Evolutionary conservation across 257 asterid genomes (phyloP), one percentile per base, ranked within the genome.

Genomic region (Linderniella brevidens): DNA sequence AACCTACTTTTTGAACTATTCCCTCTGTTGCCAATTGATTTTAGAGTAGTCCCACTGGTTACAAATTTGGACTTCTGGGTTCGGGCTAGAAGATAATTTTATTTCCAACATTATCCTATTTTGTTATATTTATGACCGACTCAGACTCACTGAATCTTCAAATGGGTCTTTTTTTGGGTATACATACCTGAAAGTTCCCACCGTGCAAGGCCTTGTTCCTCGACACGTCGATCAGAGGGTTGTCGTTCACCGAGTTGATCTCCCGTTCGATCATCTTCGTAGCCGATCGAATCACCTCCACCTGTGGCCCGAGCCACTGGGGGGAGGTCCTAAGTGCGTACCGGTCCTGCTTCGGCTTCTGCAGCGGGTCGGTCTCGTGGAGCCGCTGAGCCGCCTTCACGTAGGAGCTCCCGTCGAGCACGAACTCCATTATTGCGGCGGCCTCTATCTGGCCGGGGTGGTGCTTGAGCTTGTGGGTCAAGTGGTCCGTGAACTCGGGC

Each of bases 361-460:
- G 82, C 16, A 74, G 17, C 0, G 82, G 69, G 35, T 74, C 82
- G 51, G 32, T 49, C 13, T 72, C 79, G 25, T 72, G 79, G 11
- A 72, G 0, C 37, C 48, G 58, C 44, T 61, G 54, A 0, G 79
- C 75, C 0, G 72, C 75, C 41, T 61, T 72, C 0, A 72, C 79
- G 25, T 72, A 72, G 0, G 61, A 35, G 46, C 68, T 59, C 1
- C 76, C 80, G 13, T 68, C 73, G 8, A 73, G 73, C 11, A 73
- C 68, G 62, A 65, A 76, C 40, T 73, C 80, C 81, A 74, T 74
- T 8, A 74, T 64, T 0, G 81, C 77, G 0, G 81, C 81, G 1
- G 80, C 76, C 55, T 73, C 80, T 41, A 73, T 73, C 19, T 73
- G 80, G 0, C 79, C 83, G 0, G 79, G 83, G 17, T 75, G 83